Evolutionary conservation across 108 stramenopile species (phyloP).

Genomic region (Pseudonitzschia multistriata): DNA sequence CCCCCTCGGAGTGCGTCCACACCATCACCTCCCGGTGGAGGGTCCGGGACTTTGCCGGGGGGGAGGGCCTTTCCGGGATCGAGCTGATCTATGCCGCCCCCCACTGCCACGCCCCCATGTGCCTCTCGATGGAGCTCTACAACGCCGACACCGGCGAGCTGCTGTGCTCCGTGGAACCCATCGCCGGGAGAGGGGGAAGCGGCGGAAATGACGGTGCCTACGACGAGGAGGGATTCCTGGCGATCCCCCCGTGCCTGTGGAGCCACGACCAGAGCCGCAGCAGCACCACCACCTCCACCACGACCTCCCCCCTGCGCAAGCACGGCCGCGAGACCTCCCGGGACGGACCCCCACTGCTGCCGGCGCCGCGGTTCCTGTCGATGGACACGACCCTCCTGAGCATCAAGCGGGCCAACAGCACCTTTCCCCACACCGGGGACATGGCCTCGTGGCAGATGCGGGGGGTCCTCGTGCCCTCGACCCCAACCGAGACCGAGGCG

Average conservation of each 20-base stretch:
- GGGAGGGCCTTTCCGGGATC: constrained; percentile 22
- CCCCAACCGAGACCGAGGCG: not conserved
- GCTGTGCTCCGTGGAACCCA: constrained; percentile 34
- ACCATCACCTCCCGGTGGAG: constrained; percentile 35
- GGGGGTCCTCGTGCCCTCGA: constrained; percentile 7
- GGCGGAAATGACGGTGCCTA: not conserved
- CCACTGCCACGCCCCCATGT: constrained; percentile 44
- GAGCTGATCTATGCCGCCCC: constrained; percentile 42
- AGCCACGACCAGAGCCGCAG: not conserved
- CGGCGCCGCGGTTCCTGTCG: constrained; percentile 17
- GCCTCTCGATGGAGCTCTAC: constrained; percentile 46
- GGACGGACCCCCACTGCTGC: not conserved
- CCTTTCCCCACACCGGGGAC: constrained; percentile 39
- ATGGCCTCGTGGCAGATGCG: constrained; percentile 54
- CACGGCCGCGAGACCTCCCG: no score
- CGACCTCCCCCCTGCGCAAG: no score
- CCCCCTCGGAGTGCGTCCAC: constrained; percentile 37
- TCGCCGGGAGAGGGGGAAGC: constrained; percentile 8
- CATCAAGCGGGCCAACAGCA: constrained; percentile 44
- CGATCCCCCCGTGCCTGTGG: constrained; percentile 34
- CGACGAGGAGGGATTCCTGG: constrained; percentile 30
- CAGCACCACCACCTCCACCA: not conserved
- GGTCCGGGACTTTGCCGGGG: constrained; percentile 26
- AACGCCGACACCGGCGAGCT: constrained; percentile 45
- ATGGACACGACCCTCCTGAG: constrained; percentile 35